A percentile compares a stretch with the other conserved stretches of the same genome.
Evolutionary conservation across 73 alveolate species (phyloP).

Genomic region (Blepharisma japonicum): DNA sequence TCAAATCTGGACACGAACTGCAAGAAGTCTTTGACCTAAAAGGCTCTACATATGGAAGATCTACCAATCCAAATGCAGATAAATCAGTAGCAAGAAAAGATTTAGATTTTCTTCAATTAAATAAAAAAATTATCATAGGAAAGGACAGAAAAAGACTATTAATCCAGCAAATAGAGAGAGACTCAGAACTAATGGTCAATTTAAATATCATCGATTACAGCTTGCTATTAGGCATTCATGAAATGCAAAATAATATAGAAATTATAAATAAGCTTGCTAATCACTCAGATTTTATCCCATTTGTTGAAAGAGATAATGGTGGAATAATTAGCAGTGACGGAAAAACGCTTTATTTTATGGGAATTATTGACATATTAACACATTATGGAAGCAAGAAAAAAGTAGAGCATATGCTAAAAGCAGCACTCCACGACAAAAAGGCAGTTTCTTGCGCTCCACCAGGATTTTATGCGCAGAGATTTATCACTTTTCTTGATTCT

Average conservation of each 20-base stretch:
- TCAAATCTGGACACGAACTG: constrained; percentile 75
- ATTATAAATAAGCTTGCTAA: too few species aligned
- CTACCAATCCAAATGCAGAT: constrained; percentile 54
- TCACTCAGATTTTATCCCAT: too few species aligned
- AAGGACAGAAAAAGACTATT: constrained; percentile 51
- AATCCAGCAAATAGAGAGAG: constrained; percentile 65
- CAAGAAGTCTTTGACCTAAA: constrained; percentile 69
- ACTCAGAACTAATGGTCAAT: constrained; percentile 60
- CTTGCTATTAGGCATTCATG: constrained; percentile 81
- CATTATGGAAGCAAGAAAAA: constrained; percentile 55
- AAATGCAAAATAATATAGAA: too few species aligned
- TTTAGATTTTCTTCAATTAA: constrained; percentile 66
- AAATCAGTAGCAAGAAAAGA: constrained; percentile 84
- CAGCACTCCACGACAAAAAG: constrained; percentile 17
- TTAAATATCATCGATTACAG: constrained; percentile 82
- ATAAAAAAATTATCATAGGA: constrained; percentile 56
- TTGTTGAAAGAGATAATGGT: too few species aligned
- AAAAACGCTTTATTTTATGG: constrained; percentile 74
- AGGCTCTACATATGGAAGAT: constrained; percentile 66
- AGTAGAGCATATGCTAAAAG: constrained; percentile 61
- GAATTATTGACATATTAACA: constrained; percentile 90
- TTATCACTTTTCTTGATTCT: neutral
- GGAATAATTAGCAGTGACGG: constrained; percentile 71
- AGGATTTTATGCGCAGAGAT: neutral
- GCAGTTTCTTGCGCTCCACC: constrained; percentile 32